Evolutionary conservation across 2,329 filamentous ascomycete species (phyloP), one percentile per base, ranked within the genome.

Genomic region (Exophiala spinifera): DNA sequence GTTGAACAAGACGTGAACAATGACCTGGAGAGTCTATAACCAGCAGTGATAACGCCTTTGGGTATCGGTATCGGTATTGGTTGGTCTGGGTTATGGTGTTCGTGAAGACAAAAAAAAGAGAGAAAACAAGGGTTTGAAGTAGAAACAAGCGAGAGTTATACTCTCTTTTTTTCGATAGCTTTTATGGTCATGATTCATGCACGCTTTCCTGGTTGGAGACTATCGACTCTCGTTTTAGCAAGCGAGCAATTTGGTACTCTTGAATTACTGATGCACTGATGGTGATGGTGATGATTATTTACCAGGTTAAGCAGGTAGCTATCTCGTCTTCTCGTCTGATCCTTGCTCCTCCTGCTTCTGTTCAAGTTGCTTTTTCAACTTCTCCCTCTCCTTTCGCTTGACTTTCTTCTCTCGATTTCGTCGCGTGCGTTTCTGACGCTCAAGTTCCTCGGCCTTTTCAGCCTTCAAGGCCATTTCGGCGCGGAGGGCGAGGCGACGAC

Each of bases 381-480:
- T 57, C 39, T 57, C 60, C 46, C 56, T 51, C 42, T 56, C 55
- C 53, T 59, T 58, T 11, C 59, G 59, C 46, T 63, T 62, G 20
- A 63, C 56, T 45, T 62, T 64, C 51, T 62, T 62, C 47, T 64
- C 62, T 15, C 61, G 59, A 36, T 62, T 62, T 6, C 60, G 49
- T 11, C 53, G 46, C 31, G 55, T 64, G 36, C 61, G 50, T 48
- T 62, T 64, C 53, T 62, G 57, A 10, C 46, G 36, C 51, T 62
- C 60, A 14, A 47, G 49, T 50, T 56, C 52, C 33, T 61, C 59
- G n/a, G 52, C 49, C n/a, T 36, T 53, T 31, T 53, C 53, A n/a
- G 50, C 45, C 51, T 58, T 51, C 1, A 15, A 50, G 10, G 54
- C 47, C 13, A 52, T 37, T 37, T 56, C 46, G 8, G 39, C 45